phyloP scores from a whole-genome alignment of 2,329 filamentous ascomycete genomes.

The Neofusicoccum parvum region DNA sequence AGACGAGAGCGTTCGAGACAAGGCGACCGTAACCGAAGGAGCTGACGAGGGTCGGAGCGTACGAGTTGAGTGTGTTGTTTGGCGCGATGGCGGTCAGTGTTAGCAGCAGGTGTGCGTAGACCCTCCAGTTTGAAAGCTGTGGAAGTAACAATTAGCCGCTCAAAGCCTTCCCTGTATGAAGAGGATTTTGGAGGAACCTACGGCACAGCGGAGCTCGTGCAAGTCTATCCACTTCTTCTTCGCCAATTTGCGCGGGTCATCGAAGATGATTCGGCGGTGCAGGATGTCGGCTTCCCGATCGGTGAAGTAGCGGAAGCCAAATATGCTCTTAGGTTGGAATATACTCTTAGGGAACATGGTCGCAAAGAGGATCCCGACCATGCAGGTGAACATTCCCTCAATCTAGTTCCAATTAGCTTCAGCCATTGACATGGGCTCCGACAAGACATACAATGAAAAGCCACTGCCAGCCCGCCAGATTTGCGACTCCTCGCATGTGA shows the following conservation, averaged over 20 bases:
- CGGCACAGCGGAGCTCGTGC: constrained; percentile 11
- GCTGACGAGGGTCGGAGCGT: constrained; percentile 35
- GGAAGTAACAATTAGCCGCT: constrained; percentile 20
- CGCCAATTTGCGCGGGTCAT: constrained; percentile 20
- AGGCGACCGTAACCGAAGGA: constrained; percentile 31
- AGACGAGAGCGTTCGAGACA: constrained; percentile 35
- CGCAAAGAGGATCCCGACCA: constrained; percentile 46
- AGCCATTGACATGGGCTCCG: too few relatives aligned
- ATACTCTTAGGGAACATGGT: constrained; percentile 51
- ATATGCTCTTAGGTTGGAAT: constrained; percentile 46
- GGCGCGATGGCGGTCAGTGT: constrained; percentile 36
- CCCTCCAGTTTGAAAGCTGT: constrained; percentile 31
- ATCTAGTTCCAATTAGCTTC: constrained; percentile 28
- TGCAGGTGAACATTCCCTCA: constrained; percentile 57
- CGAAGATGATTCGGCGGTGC: constrained; percentile 25
- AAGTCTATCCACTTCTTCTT: constrained; percentile 19
- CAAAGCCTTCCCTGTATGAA: not conserved
- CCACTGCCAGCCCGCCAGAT: constrained; percentile 60
- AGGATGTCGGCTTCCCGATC: constrained; percentile 48
- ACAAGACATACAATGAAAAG: constrained; percentile 43
- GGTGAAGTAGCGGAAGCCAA: constrained; percentile 42
- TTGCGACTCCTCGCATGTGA: constrained; percentile 52
- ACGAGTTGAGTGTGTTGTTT: constrained; percentile 34
- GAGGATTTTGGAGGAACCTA: not conserved
- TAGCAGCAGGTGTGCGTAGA: constrained; percentile 37